These are phyloP conservation scores for Albatrellus sp. DNA, from an alignment of 1,284 basidiomycete genomes.

Conservation along the genomic window DNA sequence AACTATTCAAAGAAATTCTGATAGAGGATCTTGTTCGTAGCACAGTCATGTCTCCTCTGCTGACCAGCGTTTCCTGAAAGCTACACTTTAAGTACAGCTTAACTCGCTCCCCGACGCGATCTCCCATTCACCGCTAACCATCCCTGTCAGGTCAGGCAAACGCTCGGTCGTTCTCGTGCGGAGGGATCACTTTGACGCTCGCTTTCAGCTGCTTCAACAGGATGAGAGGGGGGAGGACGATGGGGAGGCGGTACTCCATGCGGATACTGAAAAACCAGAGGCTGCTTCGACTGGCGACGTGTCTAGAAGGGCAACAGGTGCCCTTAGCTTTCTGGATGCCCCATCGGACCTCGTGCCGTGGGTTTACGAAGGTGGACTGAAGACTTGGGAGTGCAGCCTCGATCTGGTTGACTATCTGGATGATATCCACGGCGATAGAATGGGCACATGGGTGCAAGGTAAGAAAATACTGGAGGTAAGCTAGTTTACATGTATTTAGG, in stretches of 20 bases:
- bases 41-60: constrained; percentile 1
- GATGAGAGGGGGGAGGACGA: constrained; percentile 11
- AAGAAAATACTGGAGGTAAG: constrained; percentile 55
- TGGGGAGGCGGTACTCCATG: constrained; percentile 13
- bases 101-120: constrained; percentile 39
- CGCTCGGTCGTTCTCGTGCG: constrained; percentile 40
- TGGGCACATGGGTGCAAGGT: constrained; percentile 20
- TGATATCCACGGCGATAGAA: constrained; percentile 15
- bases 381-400: constrained; percentile 95
- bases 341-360: constrained; percentile 88
- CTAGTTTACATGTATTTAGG: background rate
- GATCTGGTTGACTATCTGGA: constrained; percentile 64
- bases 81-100: constrained; percentile 26
- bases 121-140: constrained; percentile 46
- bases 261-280: no score
- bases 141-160: constrained; percentile 23
- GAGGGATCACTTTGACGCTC: constrained; percentile 87
- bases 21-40: constrained; percentile 23
- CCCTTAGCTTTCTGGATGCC: constrained; percentile 56
- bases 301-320: constrained; percentile 2
- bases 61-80: background rate
- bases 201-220: constrained; percentile 79
- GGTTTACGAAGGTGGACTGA: constrained; percentile 91
- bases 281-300: no score
- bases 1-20: constrained; percentile 20